These are phyloP conservation scores for Meripilus lineatus DNA, from an alignment of 1,284 basidiomycete species.

Conservation along the genomic window DNA sequence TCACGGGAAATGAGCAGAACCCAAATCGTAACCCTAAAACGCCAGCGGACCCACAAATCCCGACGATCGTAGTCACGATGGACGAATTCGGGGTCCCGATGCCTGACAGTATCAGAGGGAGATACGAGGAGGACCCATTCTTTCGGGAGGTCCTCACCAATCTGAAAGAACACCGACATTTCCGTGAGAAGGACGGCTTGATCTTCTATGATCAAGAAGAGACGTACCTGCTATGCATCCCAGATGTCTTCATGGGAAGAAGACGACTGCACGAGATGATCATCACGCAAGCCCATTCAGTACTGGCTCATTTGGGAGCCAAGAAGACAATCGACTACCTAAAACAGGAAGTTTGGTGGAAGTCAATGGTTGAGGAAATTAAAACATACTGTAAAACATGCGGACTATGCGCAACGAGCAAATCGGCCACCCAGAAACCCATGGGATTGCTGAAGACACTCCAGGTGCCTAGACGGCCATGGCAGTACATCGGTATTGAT, in stretches of 20 bases:
- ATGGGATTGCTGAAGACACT: too few species aligned
- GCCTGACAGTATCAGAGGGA: constrained; percentile 3
- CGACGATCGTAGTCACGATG: too few species aligned
- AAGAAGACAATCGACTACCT: constrained; percentile 22
- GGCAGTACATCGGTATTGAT: constrained; percentile 19
- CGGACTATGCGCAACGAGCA: constrained; percentile 19
- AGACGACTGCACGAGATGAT: constrained; percentile 20
- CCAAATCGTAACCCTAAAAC: not conserved
- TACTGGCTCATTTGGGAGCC: constrained; percentile 26
- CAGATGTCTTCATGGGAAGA: constrained; percentile 17
- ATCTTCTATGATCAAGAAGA: too few species aligned
- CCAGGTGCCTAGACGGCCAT: constrained; percentile 16
- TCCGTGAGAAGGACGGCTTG: constrained; percentile 15
- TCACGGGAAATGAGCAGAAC: not conserved
- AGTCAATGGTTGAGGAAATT: constrained; percentile 20
- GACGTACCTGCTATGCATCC: too few species aligned
- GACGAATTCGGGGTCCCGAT: too few species aligned
- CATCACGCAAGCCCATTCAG: constrained; percentile 25
- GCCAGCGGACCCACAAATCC: too few species aligned
- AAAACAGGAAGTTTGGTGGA: constrained; percentile 27
- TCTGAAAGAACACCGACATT: constrained; percentile 16
- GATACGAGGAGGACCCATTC: constrained; percentile 14
- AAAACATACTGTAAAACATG: constrained; percentile 22
- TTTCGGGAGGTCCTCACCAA: constrained; percentile 11
- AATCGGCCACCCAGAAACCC: constrained; percentile 20